Percentiles rank a stretch among this genome's conserved stretches.
Evolutionary conservation across 176 grass and related monocot genomes (phyloP).

Genomic region (Juncus effusus): DNA sequence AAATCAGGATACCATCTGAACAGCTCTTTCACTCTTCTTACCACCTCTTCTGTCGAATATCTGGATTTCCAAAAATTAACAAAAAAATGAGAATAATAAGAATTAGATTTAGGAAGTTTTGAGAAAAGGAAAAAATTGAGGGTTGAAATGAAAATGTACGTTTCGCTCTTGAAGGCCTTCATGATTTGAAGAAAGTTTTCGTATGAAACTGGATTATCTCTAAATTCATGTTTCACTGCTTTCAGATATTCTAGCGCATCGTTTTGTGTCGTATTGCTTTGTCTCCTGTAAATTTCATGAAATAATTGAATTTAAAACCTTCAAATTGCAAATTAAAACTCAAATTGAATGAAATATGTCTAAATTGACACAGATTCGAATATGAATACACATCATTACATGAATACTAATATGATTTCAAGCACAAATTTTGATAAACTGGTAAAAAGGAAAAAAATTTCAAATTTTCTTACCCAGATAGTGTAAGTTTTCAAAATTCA

Average conservation of each 20-base stretch:
- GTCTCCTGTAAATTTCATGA: slow-evolving; percentile 1
- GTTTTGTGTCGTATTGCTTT: slow-evolving; percentile 13
- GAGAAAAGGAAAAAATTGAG: no score
- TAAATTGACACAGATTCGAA: no score
- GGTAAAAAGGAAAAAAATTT: background rate
- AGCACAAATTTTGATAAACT: background rate
- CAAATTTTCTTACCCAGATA: no score
- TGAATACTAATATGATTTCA: background rate
- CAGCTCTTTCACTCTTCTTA: slow-evolving; percentile 28
- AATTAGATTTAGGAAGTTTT: background rate
- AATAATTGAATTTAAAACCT: background rate
- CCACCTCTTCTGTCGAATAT: slow-evolving; percentile 37
- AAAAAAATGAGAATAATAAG: background rate
- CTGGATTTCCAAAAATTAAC: slow-evolving; percentile 14
- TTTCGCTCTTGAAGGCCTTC: no score
- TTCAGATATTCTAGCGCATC: slow-evolving; percentile 45
- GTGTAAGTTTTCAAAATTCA: no score
- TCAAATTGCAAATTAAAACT: background rate
- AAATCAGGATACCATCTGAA: slow-evolving; percentile 41
- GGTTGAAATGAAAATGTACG: background rate
- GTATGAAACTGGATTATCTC: slow-evolving; percentile 27
- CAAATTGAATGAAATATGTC: no score
- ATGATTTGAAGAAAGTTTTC: slow-evolving; percentile 2
- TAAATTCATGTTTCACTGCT: slow-evolving; percentile 38
- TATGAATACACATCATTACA: background rate